These are phyloP conservation scores for Clathrus columnatus DNA, from an alignment of 768 basidiomycete species.

Conservation along the genomic window DNA sequence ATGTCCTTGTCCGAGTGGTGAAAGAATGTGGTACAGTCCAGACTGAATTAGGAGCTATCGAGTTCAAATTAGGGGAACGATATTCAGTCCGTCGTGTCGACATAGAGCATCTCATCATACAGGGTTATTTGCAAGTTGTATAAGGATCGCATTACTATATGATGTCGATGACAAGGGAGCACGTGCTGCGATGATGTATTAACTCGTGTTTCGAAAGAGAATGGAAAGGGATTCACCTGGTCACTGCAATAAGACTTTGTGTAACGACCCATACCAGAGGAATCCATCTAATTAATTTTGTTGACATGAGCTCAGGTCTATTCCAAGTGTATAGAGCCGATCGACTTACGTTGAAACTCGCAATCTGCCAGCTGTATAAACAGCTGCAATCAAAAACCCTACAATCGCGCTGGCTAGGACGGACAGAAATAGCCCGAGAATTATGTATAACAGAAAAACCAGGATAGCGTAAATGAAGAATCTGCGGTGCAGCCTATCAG, in stretches of 20 bases:
- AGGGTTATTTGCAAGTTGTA: slow-evolving; percentile 88
- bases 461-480: not conserved
- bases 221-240: not conserved
- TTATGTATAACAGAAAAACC: slow-evolving; percentile 4
- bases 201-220: not conserved
- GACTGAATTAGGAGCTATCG: slow-evolving; percentile 84
- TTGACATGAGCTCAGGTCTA: not conserved
- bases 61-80: slow-evolving; percentile 83
- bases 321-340: not conserved
- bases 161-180: slow-evolving; percentile 4
- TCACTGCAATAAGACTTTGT: slow-evolving; percentile 7
- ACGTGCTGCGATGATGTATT: slow-evolving; percentile 2
- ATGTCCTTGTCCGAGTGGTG: slow-evolving; percentile 80
- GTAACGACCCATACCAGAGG: slow-evolving; percentile 8
- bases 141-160: slow-evolving; percentile 2
- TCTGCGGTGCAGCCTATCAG: not conserved
- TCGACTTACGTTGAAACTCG: slow-evolving; percentile 7
- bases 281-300: slow-evolving; percentile 4
- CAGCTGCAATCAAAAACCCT: slow-evolving; percentile 8
- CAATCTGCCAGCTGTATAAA: slow-evolving; percentile 5
- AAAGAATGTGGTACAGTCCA: slow-evolving; percentile 87
- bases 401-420: slow-evolving; percentile 4
- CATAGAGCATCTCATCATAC: slow-evolving; percentile 89
- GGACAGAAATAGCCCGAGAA: not conserved
- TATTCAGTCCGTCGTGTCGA: slow-evolving; percentile 84